These are phyloP conservation scores for Jatropha curcas DNA, from an alignment of 345 rosid genomes.

Conservation along the genomic window DNA sequence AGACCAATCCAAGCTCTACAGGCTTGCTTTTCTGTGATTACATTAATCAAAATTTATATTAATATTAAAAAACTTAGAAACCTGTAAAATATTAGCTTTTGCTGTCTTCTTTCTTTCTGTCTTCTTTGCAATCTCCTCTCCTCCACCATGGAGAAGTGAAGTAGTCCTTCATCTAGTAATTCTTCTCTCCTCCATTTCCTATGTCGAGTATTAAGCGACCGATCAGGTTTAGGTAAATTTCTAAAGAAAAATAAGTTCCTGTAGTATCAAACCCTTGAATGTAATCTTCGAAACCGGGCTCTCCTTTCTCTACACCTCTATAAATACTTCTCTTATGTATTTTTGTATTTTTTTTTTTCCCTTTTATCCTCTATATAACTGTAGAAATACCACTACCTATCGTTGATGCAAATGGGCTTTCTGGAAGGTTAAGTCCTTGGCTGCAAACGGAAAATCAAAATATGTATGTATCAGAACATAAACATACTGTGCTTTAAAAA, in stretches of 20 bases:
- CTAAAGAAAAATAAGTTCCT: conserved; percentile 20
- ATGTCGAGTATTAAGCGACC: conserved; percentile 25
- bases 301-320: conserved; percentile 32
- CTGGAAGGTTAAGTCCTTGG: conserved; percentile 74
- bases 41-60: conserved; percentile 8
- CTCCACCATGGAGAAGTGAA: conserved; percentile 24
- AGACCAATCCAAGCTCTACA: conserved; percentile 19
- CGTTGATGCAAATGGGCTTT: conserved; percentile 79
- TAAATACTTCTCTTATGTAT: conserved; percentile 26
- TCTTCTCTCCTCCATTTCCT: conserved; percentile 27
- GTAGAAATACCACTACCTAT: conserved; percentile 65
- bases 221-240: conserved; percentile 12
- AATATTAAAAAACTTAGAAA: conserved; percentile 10
- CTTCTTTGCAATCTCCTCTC: conserved; percentile 38
- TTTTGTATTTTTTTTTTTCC: conserved; percentile 22
- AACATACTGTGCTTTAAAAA: not conserved
- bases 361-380: conserved; percentile 63
- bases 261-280: conserved; percentile 14
- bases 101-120: conserved; percentile 32
- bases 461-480: no score
- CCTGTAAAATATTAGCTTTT: conserved; percentile 38
- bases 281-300: conserved; percentile 15
- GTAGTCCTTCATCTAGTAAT: conserved; percentile 8
- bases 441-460: conserved; percentile 30
- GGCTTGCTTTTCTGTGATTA: conserved; percentile 33